Evolutionary conservation across 2,329 filamentous ascomycete genomes (phyloP).

Genomic region (Colletotrichum phormii): DNA sequence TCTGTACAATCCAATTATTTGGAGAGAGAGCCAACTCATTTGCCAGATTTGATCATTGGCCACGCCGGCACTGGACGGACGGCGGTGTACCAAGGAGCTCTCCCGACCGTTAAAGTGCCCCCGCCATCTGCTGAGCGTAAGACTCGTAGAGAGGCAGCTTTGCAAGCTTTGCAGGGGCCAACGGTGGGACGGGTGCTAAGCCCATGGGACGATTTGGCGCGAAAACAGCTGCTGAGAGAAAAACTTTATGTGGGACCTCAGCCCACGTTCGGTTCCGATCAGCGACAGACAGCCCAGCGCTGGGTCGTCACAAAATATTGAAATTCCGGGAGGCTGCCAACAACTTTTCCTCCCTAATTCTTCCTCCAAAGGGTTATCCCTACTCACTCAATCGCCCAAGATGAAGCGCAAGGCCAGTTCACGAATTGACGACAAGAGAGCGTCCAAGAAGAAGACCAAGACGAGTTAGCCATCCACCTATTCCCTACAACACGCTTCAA

Average conservation of each 20-base stretch:
- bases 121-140: not conserved
- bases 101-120: not conserved
- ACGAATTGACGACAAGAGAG: constrained; percentile 55
- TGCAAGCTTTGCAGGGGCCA: constrained; percentile 22
- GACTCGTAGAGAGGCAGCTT: not conserved
- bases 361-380: not conserved
- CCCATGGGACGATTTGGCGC: constrained; percentile 32
- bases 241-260: constrained; percentile 36
- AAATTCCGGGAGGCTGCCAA: constrained; percentile 9
- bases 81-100: constrained; percentile 1
- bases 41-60: not conserved
- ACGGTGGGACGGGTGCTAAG: not conserved
- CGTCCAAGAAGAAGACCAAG: constrained; percentile 66
- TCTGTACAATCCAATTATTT: not conserved
- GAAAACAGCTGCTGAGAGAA: constrained; percentile 32
- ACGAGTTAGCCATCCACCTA: constrained; percentile 49
- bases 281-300: constrained; percentile 13
- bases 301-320: constrained; percentile 9
- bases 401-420: constrained; percentile 73
- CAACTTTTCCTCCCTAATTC: not conserved
- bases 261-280: constrained; percentile 26
- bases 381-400: constrained; percentile 37
- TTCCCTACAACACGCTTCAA: not conserved
- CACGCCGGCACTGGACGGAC: not conserved
- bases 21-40: not conserved